A percentile compares a stretch with the other conserved stretches of the same genome.
Evolutionary conservation across 202 grass and related monocot genomes (phyloP).

Genomic region (Schoenoplectus triqueter): DNA sequence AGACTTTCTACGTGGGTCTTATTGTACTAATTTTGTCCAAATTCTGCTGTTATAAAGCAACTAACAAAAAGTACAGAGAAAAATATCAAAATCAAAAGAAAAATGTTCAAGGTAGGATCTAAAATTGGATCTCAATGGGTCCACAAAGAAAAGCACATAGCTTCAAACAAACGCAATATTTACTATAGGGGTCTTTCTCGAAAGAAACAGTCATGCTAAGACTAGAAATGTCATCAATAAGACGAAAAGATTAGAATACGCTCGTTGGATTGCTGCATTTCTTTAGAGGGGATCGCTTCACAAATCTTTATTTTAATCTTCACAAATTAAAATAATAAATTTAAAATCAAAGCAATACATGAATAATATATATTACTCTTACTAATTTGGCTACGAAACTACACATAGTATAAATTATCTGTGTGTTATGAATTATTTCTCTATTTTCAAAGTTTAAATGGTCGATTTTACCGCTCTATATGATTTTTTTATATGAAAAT

Average conservation of each 20-base stretch:
- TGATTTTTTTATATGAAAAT: no score
- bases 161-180: constrained; percentile 23
- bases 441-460: no score
- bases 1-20: background rate
- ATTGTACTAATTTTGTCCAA: background rate
- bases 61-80: background rate
- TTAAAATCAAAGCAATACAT: background rate
- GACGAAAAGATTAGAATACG: background rate
- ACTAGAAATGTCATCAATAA: background rate
- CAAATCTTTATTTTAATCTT: background rate
- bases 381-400: no score
- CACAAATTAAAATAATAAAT: background rate
- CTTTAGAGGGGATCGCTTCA: no score
- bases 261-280: background rate
- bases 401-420: no score
- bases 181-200: background rate
- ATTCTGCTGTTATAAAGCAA: background rate
- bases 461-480: no score
- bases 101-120: background rate
- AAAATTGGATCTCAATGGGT: constrained; percentile 14
- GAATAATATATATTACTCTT: background rate
- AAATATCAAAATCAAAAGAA: background rate
- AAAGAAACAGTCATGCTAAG: background rate
- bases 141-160: background rate
- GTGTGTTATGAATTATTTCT: no score